A percentile compares a stretch with the other conserved stretches of the same genome.
Conservation (phyloP, 2,329 filamentous ascomycete species). For the Grosmannia serpens region DNA sequence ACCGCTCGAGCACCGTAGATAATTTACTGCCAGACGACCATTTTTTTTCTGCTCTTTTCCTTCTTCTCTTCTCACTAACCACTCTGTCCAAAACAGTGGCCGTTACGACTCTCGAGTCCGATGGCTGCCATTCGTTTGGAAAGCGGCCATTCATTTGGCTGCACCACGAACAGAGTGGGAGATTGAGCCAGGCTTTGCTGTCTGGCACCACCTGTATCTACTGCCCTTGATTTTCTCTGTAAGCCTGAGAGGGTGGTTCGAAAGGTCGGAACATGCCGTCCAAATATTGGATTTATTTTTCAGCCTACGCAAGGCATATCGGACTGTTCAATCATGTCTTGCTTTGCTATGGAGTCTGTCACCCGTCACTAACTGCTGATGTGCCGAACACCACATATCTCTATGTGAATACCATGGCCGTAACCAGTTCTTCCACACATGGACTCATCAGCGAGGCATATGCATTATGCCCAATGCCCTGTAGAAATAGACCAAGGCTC, state of each 20-base stretch:
- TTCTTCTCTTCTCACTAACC: constrained; percentile 22
- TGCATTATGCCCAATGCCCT: too few species aligned
- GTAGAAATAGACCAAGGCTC: too few species aligned
- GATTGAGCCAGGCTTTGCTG: constrained; percentile 30
- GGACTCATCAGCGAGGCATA: too few species aligned
- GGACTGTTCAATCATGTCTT: too few species aligned
- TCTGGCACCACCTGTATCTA: constrained; percentile 63
- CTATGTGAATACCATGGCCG: too few species aligned
- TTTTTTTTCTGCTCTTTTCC: not conserved
- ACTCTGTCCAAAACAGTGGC: constrained; percentile 25
- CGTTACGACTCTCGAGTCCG: constrained; percentile 15
- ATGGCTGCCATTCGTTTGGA: constrained; percentile 13
- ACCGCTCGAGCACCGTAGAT: not conserved
- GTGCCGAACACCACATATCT: too few species aligned
- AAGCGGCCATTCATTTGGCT: constrained; percentile 40
- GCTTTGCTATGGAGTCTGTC: too few species aligned
- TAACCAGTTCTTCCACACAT: too few species aligned
- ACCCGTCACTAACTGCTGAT: too few species aligned
- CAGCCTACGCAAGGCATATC: not conserved
- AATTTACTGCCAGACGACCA: not conserved
- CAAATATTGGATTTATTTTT: not conserved
- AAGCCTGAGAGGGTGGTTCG: constrained; percentile 67
- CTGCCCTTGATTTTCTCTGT: constrained; percentile 62
- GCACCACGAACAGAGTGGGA: constrained; percentile 45
- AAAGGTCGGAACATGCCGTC: constrained; percentile 59